A percentile compares a stretch with the other conserved stretches of the same genome.
Conservation (phyloP, 2,329 filamentous ascomycete genomes). For the Exophiala calicioides region DNA sequence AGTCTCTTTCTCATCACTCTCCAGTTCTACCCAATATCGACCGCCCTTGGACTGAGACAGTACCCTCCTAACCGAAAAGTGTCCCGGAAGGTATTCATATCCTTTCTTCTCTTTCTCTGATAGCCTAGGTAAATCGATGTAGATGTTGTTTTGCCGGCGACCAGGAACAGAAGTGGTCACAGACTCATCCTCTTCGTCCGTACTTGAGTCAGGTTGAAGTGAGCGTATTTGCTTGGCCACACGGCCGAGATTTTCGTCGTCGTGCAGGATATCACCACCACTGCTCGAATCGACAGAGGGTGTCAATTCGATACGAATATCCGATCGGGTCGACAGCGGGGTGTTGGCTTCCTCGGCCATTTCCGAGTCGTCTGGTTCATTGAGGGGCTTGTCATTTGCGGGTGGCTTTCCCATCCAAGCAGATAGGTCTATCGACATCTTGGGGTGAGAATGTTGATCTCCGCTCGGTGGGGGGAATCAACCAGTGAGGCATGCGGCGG, state of each 20-base stretch:
- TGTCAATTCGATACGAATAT: constrained; percentile 5
- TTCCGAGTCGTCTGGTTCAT: constrained; percentile 1
- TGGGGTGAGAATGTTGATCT: not conserved
- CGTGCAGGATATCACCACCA: constrained; percentile 19
- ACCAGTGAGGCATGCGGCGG: too few relatives aligned
- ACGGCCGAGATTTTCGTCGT: not conserved
- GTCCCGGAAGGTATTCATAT: constrained; percentile 44
- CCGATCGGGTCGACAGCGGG: too few relatives aligned
- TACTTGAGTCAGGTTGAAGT: not conserved
- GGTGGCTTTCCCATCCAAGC: constrained; percentile 28
- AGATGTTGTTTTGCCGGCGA: constrained; percentile 17
- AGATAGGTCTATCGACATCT: constrained; percentile 18
- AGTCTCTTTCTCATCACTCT: constrained; percentile 39
- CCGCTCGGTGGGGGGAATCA: too few relatives aligned
- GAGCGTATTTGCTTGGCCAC: not conserved
- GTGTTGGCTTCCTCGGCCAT: not conserved
- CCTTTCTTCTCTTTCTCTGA: constrained; percentile 36
- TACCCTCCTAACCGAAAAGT: constrained; percentile 38
- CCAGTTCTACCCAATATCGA: constrained; percentile 38
- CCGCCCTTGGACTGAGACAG: constrained; percentile 33
- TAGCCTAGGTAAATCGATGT: constrained; percentile 38
- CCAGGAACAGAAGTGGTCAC: not conserved
- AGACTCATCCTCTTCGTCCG: constrained; percentile 7
- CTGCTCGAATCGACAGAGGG: constrained; percentile 4
- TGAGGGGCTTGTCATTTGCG: constrained; percentile 2